Evolutionary conservation across 331 rosid species (phyloP).

Genomic region (Telfairia occidentalis): DNA sequence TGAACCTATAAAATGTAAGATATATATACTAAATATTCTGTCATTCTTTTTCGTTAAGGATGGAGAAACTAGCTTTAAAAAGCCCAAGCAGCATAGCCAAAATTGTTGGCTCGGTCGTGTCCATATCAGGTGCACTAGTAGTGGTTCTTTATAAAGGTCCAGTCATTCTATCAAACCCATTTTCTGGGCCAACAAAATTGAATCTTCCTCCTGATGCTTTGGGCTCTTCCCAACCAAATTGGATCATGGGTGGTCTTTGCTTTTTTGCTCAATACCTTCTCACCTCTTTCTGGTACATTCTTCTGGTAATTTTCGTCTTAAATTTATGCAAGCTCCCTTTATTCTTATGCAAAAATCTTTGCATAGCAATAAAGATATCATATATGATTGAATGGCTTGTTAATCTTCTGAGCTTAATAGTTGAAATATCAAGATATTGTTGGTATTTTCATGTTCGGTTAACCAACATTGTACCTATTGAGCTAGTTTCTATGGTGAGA

Average conservation of each 20-base stretch:
- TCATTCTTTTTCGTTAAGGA: conserved; percentile 21
- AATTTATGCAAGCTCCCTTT: background rate
- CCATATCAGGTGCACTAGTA: conserved; percentile 49
- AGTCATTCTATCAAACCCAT: conserved; percentile 20
- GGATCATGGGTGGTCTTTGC: conserved; percentile 54
- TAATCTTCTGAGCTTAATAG: background rate
- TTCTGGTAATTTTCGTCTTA: conserved; percentile 35
- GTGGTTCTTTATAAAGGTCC: conserved; percentile 51
- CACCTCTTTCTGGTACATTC: conserved; percentile 42
- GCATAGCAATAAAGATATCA: background rate
- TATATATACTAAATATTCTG: background rate
- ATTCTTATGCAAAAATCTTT: background rate
- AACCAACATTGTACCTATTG: too few relatives aligned
- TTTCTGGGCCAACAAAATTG: conserved; percentile 1
- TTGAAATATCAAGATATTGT: background rate
- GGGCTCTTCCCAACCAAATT: conserved; percentile 15
- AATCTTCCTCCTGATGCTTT: background rate
- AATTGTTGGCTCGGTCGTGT: conserved; percentile 39
- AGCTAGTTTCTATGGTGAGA: background rate
- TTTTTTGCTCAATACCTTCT: conserved; percentile 30
- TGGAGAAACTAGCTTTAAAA: conserved; percentile 37
- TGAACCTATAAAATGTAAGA: background rate
- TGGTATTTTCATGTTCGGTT: background rate
- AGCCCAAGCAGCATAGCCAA: conserved; percentile 39
- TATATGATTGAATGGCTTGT: background rate